Evolutionary conservation across 257 asterid genomes (phyloP), one percentile per base, ranked within the genome.

Genomic region (Scutellaria baicalensis): DNA sequence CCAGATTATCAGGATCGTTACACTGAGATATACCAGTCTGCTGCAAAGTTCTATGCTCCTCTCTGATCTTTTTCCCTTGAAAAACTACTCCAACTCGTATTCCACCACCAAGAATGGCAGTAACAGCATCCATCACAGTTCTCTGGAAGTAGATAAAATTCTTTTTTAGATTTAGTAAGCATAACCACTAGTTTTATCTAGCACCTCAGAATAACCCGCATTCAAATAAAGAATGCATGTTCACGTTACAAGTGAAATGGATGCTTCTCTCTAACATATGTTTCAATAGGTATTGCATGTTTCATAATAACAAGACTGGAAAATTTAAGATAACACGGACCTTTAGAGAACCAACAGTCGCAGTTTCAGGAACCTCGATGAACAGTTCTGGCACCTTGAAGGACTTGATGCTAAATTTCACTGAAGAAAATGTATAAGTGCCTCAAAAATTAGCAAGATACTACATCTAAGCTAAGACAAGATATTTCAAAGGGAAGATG

Each of bases 361-460:
- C 92, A 67, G 84, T 86, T 84, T 94, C 98, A 60, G 99, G 94
- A 79, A 94, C 96, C 87, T 94, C 99, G 21, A 94, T 74, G 77
- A 80, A 88, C 59, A 94, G 93, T 83, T 94, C 99, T 36, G 99
- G 99, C 79, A 94, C 93, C 87, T 75, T 88, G 84, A 94, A 94
- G 66, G 99, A 89, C 82, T 91, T 91, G 31, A 94, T 94, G 84
- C 97, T 91, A 58, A 94, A 73, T 78, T 79, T 84, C 76, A 94
- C 99, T 94, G 94, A 70, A 68, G 44, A 61, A 40, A 9, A 76
- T 39, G 68, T 1, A 75, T 8, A 58, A 11, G 7, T 48, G 17
- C 77, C n/a, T 77, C 69, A 64, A 63, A 3, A 9, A 73, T 54
- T 35, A 42, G 10, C 49, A 13, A 49, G 57, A 44, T 36, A 64